Conservation (phyloP, 768 basidiomycete species). For the Rubroboletus satanas region DNA sequence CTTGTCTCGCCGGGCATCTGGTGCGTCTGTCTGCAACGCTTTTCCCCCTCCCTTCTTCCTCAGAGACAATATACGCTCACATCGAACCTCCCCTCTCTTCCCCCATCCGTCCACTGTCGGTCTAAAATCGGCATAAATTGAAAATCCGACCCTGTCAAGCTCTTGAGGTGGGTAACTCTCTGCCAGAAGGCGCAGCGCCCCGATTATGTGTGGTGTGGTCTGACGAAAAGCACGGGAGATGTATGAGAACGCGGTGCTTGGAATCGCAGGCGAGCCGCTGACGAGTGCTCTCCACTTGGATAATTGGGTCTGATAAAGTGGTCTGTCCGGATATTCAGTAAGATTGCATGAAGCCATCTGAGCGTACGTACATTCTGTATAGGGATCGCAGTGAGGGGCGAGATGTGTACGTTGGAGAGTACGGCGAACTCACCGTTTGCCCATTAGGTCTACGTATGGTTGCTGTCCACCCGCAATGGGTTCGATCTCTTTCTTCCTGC, state of each 20-base stretch:
- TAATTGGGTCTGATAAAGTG: constrained; percentile 67
- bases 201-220: constrained; percentile 72
- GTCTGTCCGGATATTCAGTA: constrained; percentile 41
- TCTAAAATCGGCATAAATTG: constrained; percentile 83
- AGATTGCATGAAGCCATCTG: neutral
- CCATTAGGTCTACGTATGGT: constrained; percentile 85
- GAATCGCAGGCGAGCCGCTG: constrained; percentile 63
- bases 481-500: constrained; percentile 52
- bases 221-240: constrained; percentile 77
- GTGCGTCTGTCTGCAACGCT: constrained; percentile 7
- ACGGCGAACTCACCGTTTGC: constrained; percentile 48
- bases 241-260: constrained; percentile 77
- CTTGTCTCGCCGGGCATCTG: neutral
- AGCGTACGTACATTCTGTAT: constrained; percentile 39
- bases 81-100: constrained; percentile 68
- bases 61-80: constrained; percentile 62
- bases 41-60: constrained; percentile 34
- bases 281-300: constrained; percentile 83
- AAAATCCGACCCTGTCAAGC: constrained; percentile 65
- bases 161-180: constrained; percentile 54
- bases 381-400: neutral
- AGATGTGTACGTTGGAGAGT: neutral
- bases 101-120: constrained; percentile 85
- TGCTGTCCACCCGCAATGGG: constrained; percentile 57
- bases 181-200: constrained; percentile 68